Conservation (phyloP, 2,329 filamentous ascomycete genomes). For the Penicillium sp. region DNA sequence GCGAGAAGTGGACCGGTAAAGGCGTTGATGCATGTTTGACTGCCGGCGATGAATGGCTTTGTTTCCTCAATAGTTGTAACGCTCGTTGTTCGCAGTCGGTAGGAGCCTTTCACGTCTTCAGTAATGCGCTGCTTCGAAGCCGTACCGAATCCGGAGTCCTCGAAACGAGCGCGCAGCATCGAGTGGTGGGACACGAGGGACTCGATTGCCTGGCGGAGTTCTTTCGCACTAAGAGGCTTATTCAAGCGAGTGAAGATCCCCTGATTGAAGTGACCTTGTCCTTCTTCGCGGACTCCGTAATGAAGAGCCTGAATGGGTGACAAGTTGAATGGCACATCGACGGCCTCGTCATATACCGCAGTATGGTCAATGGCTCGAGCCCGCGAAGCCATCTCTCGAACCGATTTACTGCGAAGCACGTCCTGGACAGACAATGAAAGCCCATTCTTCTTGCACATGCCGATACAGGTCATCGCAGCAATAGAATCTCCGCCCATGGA, state of each 20-base stretch:
- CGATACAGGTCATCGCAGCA: slow-evolving; percentile 47
- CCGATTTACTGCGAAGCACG: slow-evolving; percentile 44
- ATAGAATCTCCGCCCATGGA: slow-evolving; percentile 46
- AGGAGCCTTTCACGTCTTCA: slow-evolving; percentile 24
- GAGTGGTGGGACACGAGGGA: slow-evolving; percentile 31
- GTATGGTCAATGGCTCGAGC: slow-evolving; percentile 27
- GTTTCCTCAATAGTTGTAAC: slow-evolving; percentile 16
- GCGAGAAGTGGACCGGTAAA: slow-evolving; percentile 38
- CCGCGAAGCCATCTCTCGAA: slow-evolving; percentile 31
- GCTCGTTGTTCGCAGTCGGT: slow-evolving; percentile 21
- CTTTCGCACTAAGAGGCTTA: slow-evolving; percentile 17
- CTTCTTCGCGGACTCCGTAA: slow-evolving; percentile 29
- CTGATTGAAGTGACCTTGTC: slow-evolving; percentile 36
- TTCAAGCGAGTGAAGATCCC: slow-evolving; percentile 32
- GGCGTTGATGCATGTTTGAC: slow-evolving; percentile 31
- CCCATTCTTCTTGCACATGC: slow-evolving; percentile 42
- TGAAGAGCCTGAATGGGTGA: slow-evolving; percentile 38
- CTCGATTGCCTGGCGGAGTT: slow-evolving; percentile 26
- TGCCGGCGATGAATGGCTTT: slow-evolving; percentile 23
- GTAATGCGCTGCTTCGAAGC: slow-evolving; percentile 27
- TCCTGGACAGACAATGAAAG: slow-evolving; percentile 45
- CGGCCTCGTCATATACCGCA: slow-evolving; percentile 29
- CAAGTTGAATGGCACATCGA: slow-evolving; percentile 28
- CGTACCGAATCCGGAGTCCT: slow-evolving; percentile 12
- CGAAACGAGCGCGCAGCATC: slow-evolving; percentile 34